Percentiles rank a stretch among this genome's conserved stretches.
Evolutionary conservation across 768 basidiomycete genomes (phyloP).

Genomic region (Suillus fuscotomentosus): DNA sequence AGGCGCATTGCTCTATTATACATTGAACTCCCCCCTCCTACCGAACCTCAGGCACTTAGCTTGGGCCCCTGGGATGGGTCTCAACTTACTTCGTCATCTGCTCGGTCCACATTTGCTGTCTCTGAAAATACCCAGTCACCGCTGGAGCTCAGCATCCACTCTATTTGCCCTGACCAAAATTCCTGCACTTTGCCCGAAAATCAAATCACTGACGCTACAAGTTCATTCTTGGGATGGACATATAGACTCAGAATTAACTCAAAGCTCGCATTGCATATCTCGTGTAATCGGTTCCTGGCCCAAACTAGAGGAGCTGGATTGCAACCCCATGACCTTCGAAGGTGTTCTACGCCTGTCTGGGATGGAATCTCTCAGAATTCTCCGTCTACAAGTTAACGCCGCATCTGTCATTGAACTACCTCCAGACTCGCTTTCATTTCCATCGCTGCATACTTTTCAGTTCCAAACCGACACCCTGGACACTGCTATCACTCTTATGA

Average conservation of each 20-base stretch:
- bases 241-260: not conserved
- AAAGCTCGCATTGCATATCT: not conserved
- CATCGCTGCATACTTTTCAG: not conserved
- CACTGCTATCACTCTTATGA: not conserved
- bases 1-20: constrained; percentile 1
- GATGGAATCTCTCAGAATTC: not conserved
- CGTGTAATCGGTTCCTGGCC: not conserved
- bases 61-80: not conserved
- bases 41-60: constrained; percentile 1
- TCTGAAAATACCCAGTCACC: not conserved
- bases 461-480: not conserved
- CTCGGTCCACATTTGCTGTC: constrained; percentile 2
- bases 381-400: not conserved
- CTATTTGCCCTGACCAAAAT: constrained; percentile 1
- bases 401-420: not conserved
- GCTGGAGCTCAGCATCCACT: not conserved
- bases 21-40: not conserved
- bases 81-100: constrained; percentile 1
- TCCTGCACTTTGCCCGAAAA: not conserved
- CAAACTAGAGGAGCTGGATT: constrained; percentile 3
- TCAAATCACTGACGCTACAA: not conserved
- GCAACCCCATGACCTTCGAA: not conserved
- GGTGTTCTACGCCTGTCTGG: not conserved
- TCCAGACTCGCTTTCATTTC: not conserved
- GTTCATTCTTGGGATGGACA: not conserved